A percentile compares a stretch with the other conserved stretches of the same genome.
phyloP scores from a whole-genome alignment of 1,139 yeast species.

The Chernovozyma aurita region DNA sequence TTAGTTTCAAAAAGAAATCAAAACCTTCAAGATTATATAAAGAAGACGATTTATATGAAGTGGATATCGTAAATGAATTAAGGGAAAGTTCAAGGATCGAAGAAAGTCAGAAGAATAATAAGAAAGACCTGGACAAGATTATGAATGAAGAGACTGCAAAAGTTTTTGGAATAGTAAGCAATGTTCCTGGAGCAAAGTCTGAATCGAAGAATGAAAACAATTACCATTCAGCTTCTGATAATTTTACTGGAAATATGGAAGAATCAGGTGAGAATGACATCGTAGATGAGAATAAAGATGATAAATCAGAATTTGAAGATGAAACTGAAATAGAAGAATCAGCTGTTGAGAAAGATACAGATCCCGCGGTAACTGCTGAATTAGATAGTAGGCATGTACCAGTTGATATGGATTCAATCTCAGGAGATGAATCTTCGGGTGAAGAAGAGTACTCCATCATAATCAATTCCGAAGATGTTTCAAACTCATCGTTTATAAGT shows the following conservation, averaged over 20 bases:
- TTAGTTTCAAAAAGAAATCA: conserved; percentile 34
- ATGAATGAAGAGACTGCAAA: conserved; percentile 42
- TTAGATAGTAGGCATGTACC: neutral
- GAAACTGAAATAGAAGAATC: conserved; percentile 4
- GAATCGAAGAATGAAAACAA: conserved; percentile 4
- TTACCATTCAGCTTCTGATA: neutral
- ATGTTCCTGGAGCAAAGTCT: conserved; percentile 8
- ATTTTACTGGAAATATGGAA: neutral
- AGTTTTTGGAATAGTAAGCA: conserved; percentile 43
- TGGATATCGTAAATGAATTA: conserved; percentile 7
- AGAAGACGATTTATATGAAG: conserved; percentile 6
- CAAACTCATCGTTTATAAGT: conserved; percentile 1
- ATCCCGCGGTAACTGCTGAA: neutral
- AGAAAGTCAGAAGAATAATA: conserved; percentile 5
- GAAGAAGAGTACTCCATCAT: conserved; percentile 43
- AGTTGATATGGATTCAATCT: neutral
- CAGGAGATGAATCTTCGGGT: conserved; percentile 13
- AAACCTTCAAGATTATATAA: neutral
- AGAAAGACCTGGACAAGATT: conserved; percentile 12
- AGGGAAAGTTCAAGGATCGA: conserved; percentile 6
- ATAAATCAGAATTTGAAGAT: conserved; percentile 7
- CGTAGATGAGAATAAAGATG: conserved; percentile 1
- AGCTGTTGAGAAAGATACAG: conserved; percentile 1
- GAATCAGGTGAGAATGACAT: conserved; percentile 10
- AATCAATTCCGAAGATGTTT: conserved; percentile 35